Conservation (phyloP, 305 asterid genomes). For the Andrographis paniculata region DNA sequence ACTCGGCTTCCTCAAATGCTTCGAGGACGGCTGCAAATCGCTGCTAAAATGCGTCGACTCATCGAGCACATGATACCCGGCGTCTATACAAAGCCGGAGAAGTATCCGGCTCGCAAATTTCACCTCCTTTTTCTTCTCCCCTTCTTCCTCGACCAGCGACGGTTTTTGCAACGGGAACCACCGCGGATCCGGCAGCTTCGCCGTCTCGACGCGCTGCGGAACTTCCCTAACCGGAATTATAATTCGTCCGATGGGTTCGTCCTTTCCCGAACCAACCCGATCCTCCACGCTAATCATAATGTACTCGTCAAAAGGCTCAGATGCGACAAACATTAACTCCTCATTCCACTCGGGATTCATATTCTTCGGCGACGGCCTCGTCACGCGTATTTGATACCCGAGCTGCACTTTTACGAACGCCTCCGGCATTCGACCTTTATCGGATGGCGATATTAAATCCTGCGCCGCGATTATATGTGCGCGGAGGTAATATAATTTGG, state of each 20-base stretch:
- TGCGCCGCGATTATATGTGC: conserved; percentile 80
- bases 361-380: conserved; percentile 57
- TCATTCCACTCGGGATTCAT: conserved; percentile 81
- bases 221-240: conserved; percentile 53
- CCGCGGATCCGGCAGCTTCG: conserved; percentile 52
- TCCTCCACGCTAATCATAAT: conserved; percentile 62
- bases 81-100: conserved; percentile 61
- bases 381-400: conserved; percentile 57
- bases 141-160: conserved; percentile 35
- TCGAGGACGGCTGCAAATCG: conserved; percentile 84
- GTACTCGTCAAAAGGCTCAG: conserved; percentile 91
- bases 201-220: conserved; percentile 40
- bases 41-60: conserved; percentile 95
- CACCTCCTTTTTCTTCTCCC: conserved; percentile 51
- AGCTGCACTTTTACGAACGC: conserved; percentile 55
- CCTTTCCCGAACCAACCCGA: conserved; percentile 57
- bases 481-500: conserved; percentile 64
- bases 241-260: conserved; percentile 57
- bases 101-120: conserved; percentile 77
- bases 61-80: conserved; percentile 89
- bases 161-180: conserved; percentile 72
- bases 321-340: conserved; percentile 85
- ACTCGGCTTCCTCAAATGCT: conserved; percentile 55
- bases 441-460: conserved; percentile 47
- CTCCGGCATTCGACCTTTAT: conserved; percentile 34